phyloP scores from a whole-genome alignment of 2,329 filamentous ascomycete species.

The Dactylellina sp. region DNA sequence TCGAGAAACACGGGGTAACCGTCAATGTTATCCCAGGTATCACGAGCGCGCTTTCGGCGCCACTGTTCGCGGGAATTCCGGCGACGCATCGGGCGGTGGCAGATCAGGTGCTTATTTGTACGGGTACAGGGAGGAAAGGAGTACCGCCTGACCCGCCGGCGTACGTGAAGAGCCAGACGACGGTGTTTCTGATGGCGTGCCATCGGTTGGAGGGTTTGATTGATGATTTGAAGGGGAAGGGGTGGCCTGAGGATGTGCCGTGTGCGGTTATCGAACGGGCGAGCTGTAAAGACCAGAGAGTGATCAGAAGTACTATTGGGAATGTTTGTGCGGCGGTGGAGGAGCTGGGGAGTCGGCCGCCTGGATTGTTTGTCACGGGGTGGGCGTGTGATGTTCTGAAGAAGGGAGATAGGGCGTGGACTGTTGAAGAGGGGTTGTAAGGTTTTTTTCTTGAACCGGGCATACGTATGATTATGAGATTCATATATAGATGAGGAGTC shows the following conservation, averaged over 20 bases:
- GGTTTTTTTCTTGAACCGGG: conserved; percentile 62
- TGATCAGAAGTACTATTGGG: conserved; percentile 86
- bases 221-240: conserved; percentile 70
- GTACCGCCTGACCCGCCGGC: conserved; percentile 82
- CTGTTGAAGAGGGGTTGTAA: conserved; percentile 84
- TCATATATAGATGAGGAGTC: not conserved
- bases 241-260: conserved; percentile 81
- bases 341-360: conserved; percentile 86
- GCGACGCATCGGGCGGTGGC: conserved; percentile 88
- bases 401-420: conserved; percentile 72
- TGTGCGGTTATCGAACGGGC: conserved; percentile 94
- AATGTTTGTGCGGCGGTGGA: conserved; percentile 85
- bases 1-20: conserved; percentile 67
- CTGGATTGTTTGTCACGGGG: conserved; percentile 87
- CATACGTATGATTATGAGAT: not conserved
- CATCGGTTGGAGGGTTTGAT: conserved; percentile 84
- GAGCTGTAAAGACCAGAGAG: conserved; percentile 91
- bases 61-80: conserved; percentile 88
- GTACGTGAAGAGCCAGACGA: conserved; percentile 80
- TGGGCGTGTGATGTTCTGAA: conserved; percentile 83
- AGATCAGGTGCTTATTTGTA: conserved; percentile 95
- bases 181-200: conserved; percentile 94
- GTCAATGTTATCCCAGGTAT: conserved; percentile 85
- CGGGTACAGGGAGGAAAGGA: conserved; percentile 92
- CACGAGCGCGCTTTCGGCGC: conserved; percentile 86